phyloP scores from a whole-genome alignment of 2,329 filamentous ascomycete genomes.

The Talaromyces islandicus region DNA sequence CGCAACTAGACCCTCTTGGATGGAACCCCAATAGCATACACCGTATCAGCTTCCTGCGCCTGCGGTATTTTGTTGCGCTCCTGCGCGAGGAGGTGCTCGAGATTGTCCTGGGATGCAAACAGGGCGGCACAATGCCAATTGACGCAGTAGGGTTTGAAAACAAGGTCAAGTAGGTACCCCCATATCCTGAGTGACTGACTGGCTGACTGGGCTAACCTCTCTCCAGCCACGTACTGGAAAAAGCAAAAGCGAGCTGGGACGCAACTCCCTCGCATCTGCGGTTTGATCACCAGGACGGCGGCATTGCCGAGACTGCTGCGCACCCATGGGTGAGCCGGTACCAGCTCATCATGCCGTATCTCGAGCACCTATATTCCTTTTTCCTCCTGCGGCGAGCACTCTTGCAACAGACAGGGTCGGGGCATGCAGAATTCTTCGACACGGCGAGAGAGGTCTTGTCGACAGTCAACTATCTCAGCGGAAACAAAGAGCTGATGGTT shows the following conservation, averaged over 20 bases:
- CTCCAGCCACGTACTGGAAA: conserved; percentile 14
- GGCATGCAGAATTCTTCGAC: not conserved
- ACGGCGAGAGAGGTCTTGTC: not conserved
- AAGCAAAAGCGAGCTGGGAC: conserved; percentile 25
- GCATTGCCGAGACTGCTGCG: not conserved
- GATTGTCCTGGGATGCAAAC: not conserved
- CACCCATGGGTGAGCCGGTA: not conserved
- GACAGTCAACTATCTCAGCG: not conserved
- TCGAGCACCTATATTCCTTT: not conserved
- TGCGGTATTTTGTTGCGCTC: not conserved
- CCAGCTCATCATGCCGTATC: not conserved
- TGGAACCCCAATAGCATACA: not conserved
- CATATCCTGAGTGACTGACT: not conserved
- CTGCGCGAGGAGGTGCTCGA: not conserved
- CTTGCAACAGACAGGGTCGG: not conserved
- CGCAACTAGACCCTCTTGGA: not conserved
- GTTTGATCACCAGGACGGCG: not conserved
- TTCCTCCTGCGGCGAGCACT: not conserved
- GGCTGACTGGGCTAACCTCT: not conserved
- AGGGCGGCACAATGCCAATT: not conserved
- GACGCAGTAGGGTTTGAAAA: not conserved
- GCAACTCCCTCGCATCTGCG: conserved; percentile 1
- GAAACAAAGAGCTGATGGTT: not conserved
- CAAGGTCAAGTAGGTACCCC: not conserved
- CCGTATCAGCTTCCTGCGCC: not conserved